Evolutionary conservation across 768 basidiomycete genomes (phyloP), one percentile per base, ranked within the genome.

Genomic region (Gloeostereum incarnatum): DNA sequence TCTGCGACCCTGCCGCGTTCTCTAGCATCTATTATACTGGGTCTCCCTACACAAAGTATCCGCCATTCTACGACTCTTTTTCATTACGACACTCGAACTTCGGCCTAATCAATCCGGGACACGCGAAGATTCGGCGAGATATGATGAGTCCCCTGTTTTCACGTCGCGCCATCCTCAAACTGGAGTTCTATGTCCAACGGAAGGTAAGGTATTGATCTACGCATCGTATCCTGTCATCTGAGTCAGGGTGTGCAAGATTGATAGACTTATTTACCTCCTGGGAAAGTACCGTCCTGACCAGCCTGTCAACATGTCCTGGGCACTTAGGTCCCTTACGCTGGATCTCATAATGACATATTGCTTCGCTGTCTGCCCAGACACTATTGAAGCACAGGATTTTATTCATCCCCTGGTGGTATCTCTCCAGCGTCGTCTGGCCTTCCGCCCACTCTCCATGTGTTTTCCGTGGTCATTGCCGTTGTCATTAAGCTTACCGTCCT

Each of bases 131-230:
- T 36, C 45, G 59, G 31, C 48, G 61, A 30, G 60, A 59, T 30
- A 44, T 59, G 27, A 59, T 67, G 14, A 55, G 58, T 3, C 61
- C 62, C 9, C 58, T 65, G 42, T 68, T 66, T 39, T 63, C 63
- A 17, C 55, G 65, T 33, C 51, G 53, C n/a, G 58, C 62, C 7
- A 61, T 65, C 35, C 49, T 65, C 14, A 50, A 56, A 19, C 55
- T 63, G 19, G 63, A 68, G 44, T 46, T 45, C 13, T 49, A 57
- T 7, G 45, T 67, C 13, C 60, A 61, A 46, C 34, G 50, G 18
- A 62, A 60, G 45, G 63, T 58, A 36, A n/a, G n/a, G n/a, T n/a
- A n/a, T n/a, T n/a, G n/a, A n/a, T n/a, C n/a, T n/a, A n/a, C n/a
- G n/a, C n/a, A n/a, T n/a, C n/a, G n/a, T n/a, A n/a, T n/a, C n/a